Evolutionary conservation across 345 rosid species (phyloP).

Genomic region (Brassica carinata): DNA sequence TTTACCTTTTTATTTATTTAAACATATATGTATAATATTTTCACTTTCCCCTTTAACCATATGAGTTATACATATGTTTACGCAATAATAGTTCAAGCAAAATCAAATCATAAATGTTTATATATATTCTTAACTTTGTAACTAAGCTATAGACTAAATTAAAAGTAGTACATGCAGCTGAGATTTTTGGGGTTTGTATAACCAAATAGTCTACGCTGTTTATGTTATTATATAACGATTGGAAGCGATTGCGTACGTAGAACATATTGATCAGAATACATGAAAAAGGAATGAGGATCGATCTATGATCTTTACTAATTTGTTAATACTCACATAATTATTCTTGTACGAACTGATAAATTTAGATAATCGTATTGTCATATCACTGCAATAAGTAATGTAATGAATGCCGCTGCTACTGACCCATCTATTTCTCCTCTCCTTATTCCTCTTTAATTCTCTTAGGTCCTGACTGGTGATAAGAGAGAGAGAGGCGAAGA

Average conservation of each 20-base stretch:
- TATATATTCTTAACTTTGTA: not conserved
- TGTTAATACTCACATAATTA: not conserved
- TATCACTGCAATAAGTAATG: constrained; percentile 31
- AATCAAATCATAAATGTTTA: not conserved
- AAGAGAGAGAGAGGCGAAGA: not conserved
- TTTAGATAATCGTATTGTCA: constrained; percentile 35
- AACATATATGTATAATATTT: not conserved
- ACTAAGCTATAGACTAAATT: not conserved
- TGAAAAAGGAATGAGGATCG: not conserved
- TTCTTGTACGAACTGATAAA: constrained; percentile 9
- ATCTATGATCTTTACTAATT: not conserved
- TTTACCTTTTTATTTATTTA: not conserved
- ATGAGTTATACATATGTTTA: not conserved
- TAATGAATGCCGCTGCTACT: constrained; percentile 32
- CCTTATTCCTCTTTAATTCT: constrained; percentile 13
- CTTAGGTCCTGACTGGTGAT: not conserved
- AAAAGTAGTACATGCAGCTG: not conserved
- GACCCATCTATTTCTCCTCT: constrained; percentile 9
- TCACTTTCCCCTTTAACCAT: not conserved
- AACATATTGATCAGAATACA: not conserved
- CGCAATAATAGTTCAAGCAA: not conserved
- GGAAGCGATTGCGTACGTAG: not conserved
- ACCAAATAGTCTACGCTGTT: not conserved
- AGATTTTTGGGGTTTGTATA: not conserved
- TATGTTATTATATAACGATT: not conserved